A percentile compares a stretch with the other conserved stretches of the same genome.
Conservation (phyloP, 495 filamentous ascomycete genomes). For the Penicillium antarcticum region DNA sequence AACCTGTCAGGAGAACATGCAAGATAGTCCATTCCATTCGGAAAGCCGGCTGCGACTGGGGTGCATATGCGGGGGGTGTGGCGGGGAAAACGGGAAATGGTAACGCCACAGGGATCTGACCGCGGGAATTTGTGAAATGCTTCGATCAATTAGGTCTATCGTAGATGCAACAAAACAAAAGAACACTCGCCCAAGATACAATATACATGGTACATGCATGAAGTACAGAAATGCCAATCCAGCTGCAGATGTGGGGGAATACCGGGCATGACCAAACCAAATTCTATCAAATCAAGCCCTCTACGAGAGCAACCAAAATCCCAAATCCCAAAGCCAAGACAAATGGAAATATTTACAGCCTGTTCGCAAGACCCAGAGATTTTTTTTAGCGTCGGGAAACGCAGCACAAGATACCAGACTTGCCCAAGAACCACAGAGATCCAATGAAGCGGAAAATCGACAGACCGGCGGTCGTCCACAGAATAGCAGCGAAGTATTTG, state of each 20-base stretch:
- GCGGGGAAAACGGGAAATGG: background rate
- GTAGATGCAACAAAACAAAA: background rate
- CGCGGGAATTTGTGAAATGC: background rate
- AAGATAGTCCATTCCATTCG: background rate
- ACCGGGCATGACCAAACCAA: background rate
- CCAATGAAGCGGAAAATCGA: slow-evolving; percentile 84
- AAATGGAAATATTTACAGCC: slow-evolving; percentile 20
- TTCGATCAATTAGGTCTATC: slow-evolving; percentile 5
- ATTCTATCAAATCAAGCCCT: background rate
- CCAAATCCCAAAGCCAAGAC: background rate
- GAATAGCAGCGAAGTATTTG: slow-evolving; percentile 84
- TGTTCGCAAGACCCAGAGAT: background rate
- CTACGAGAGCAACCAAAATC: background rate
- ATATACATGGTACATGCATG: slow-evolving; percentile 1
- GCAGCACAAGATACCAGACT: slow-evolving; percentile 88
- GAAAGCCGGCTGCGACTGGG: background rate
- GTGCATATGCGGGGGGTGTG: background rate
- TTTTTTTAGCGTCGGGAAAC: slow-evolving; percentile 59
- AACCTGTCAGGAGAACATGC: background rate
- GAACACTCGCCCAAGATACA: slow-evolving; percentile 1
- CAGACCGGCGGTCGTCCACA: slow-evolving; percentile 82
- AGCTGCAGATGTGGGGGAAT: slow-evolving; percentile 7
- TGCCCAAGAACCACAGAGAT: slow-evolving; percentile 85
- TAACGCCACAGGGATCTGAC: background rate
- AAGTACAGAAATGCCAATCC: slow-evolving; percentile 1